These are phyloP conservation scores for Dioscorea alata DNA, from an alignment of 106 monocot species.

Conservation along the genomic window DNA sequence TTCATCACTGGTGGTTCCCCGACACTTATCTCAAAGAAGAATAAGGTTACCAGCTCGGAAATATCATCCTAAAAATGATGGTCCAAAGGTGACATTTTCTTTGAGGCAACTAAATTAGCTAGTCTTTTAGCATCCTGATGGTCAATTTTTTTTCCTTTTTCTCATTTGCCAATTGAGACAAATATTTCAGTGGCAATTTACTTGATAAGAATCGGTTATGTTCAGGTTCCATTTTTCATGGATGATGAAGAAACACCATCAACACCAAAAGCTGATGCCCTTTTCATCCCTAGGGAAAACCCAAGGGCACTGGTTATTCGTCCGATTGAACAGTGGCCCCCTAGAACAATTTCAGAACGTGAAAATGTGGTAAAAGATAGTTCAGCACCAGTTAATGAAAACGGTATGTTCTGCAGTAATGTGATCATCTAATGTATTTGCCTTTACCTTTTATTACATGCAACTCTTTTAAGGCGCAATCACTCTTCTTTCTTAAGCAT, in stretches of 20 bases:
- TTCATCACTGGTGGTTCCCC: slow-evolving; percentile 63
- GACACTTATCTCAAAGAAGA: slow-evolving; percentile 88
- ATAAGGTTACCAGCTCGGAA: slow-evolving; percentile 64
- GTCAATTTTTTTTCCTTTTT: no score
- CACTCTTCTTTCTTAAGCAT: no score
- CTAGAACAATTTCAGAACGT: slow-evolving; percentile 19
- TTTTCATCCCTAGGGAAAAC: slow-evolving; percentile 90
- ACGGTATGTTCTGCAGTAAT: slow-evolving; percentile 44
- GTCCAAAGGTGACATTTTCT: slow-evolving; percentile 48
- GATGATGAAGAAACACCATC: slow-evolving; percentile 63
- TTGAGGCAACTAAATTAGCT: no score
- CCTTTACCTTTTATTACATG: no score
- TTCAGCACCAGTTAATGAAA: slow-evolving; percentile 23
- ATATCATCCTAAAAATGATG: slow-evolving; percentile 74
- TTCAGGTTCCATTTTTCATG: slow-evolving; percentile 76
- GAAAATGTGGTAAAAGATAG: slow-evolving; percentile 22
- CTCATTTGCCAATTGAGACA: neutral
- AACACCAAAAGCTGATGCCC: slow-evolving; percentile 91
- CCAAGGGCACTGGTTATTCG: slow-evolving; percentile 77
- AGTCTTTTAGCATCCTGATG: no score
- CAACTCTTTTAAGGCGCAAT: no score
- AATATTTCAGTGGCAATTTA: neutral
- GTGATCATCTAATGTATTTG: no score
- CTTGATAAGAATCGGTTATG: neutral
- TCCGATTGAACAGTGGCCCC: slow-evolving; percentile 82